A percentile compares a stretch with the other conserved stretches of the same genome.
Evolutionary conservation across 768 basidiomycete genomes (phyloP).

Genomic region (Lactarius trivialis): DNA sequence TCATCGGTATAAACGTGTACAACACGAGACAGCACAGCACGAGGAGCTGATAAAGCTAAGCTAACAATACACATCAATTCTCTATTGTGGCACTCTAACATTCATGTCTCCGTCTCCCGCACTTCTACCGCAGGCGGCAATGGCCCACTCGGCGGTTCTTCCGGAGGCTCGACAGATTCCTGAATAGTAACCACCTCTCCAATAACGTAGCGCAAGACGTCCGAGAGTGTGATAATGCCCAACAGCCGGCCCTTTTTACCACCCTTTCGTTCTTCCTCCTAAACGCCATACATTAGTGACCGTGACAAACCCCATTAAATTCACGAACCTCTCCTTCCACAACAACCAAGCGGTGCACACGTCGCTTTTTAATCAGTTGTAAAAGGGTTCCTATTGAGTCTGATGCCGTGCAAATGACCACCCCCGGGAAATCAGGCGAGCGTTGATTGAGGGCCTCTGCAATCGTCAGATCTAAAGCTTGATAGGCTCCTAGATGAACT

Average conservation of each 20-base stretch:
- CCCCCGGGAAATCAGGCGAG: slow-evolving; percentile 92
- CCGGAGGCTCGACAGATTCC: slow-evolving; percentile 18
- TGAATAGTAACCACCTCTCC: slow-evolving; percentile 32
- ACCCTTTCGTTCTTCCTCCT: slow-evolving; percentile 77
- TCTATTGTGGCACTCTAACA: slow-evolving; percentile 8
- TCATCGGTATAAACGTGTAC: slow-evolving; percentile 11
- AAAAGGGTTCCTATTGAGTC: slow-evolving; percentile 90
- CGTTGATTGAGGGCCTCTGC: slow-evolving; percentile 88
- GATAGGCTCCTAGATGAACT: slow-evolving; percentile 89
- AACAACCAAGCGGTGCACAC: slow-evolving; percentile 92
- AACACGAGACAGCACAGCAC: neutral
- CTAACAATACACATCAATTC: slow-evolving; percentile 14
- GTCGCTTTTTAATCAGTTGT: slow-evolving; percentile 84
- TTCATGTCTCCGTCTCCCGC: neutral
- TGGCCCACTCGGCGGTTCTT: slow-evolving; percentile 15
- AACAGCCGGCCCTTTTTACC: slow-evolving; percentile 78
- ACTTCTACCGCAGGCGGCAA: slow-evolving; percentile 1
- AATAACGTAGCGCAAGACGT: slow-evolving; percentile 80
- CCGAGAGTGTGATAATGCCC: slow-evolving; percentile 84
- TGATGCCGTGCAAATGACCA: slow-evolving; percentile 88
- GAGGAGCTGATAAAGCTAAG: neutral
- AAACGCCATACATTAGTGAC: slow-evolving; percentile 6
- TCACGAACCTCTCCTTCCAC: slow-evolving; percentile 79
- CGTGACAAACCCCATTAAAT: neutral
- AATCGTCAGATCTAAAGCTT: slow-evolving; percentile 91